A percentile compares a stretch with the other conserved stretches of the same genome.
phyloP scores from a whole-genome alignment of 116 monocot genomes.

The Phalaenopsis hybrid region DNA sequence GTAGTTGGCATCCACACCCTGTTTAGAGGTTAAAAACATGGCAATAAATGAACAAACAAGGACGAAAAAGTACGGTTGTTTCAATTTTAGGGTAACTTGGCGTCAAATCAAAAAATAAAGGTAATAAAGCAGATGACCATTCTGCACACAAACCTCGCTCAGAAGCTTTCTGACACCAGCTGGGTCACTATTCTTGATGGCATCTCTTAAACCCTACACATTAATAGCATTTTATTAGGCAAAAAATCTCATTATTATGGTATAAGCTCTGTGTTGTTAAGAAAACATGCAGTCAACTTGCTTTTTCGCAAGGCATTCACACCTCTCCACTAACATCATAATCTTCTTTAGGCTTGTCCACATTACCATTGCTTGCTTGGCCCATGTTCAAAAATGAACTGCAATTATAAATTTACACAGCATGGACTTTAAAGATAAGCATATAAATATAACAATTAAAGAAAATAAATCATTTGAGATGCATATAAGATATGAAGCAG shows the following conservation, averaged over 20 bases:
- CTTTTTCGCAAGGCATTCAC: slow-evolving; percentile 9
- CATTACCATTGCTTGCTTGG: slow-evolving; percentile 35
- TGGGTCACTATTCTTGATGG: slow-evolving; percentile 75
- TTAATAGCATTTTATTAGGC: background rate
- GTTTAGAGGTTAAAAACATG: slow-evolving; percentile 10
- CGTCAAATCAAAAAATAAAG: background rate
- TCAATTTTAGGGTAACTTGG: background rate
- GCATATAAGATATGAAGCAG: background rate
- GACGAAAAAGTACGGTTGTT: background rate
- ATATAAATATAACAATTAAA: background rate
- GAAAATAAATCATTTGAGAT: background rate
- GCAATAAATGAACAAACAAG: background rate
- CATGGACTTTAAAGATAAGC: background rate
- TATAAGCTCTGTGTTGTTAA: background rate
- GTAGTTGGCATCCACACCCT: slow-evolving; percentile 95
- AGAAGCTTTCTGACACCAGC: slow-evolving; percentile 73
- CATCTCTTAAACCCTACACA: slow-evolving; percentile 87
- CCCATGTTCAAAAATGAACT: slow-evolving; percentile 67
- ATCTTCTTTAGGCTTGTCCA: slow-evolving; percentile 29
- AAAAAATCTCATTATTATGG: background rate
- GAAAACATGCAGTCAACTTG: background rate
- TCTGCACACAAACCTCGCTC: slow-evolving; percentile 36
- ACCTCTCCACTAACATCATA: slow-evolving; percentile 97
- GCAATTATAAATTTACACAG: slow-evolving; percentile 12
- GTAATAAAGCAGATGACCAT: background rate